phyloP scores from a whole-genome alignment of 495 filamentous ascomycete species.

The Hamigera avellanea region DNA sequence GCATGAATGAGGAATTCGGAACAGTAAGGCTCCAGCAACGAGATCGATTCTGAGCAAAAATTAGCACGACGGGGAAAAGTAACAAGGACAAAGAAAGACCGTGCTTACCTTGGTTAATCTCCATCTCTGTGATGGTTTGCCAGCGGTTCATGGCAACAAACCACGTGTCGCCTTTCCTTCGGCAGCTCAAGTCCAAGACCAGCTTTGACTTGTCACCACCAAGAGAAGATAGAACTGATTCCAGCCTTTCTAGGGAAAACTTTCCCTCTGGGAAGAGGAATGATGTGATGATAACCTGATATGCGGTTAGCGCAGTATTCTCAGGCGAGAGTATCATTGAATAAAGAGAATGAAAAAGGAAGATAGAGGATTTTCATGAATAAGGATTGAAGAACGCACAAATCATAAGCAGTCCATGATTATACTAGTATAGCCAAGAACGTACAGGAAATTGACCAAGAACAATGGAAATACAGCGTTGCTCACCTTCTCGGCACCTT shows the following conservation, averaged over 20 bases:
- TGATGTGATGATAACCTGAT: constrained; percentile 78
- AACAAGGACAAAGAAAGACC: not conserved
- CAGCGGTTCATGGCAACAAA: constrained; percentile 97
- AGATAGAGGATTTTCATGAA: no score
- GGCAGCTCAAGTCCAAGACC: constrained; percentile 90
- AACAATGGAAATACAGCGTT: not conserved
- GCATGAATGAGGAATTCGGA: constrained; percentile 95
- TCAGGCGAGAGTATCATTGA: constrained; percentile 1
- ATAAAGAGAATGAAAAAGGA: not conserved
- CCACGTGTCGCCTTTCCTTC: constrained; percentile 64
- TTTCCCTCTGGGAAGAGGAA: constrained; percentile 73
- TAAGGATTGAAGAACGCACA: no score
- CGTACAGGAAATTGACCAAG: not conserved
- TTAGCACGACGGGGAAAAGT: constrained; percentile 1
- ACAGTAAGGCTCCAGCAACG: constrained; percentile 73
- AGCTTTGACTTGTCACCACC: constrained; percentile 66
- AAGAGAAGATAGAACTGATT: constrained; percentile 58
- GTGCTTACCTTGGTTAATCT: constrained; percentile 69
- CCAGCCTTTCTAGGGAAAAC: constrained; percentile 63
- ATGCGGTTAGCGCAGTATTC: constrained; percentile 7
- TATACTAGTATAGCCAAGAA: no score
- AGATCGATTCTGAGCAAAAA: constrained; percentile 55
- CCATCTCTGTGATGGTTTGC: constrained; percentile 95
- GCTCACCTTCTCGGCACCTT: constrained; percentile 80
- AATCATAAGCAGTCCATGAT: no score